These are phyloP conservation scores for Chlorella sorokiniana DNA, from an alignment of 139 green algal genomes.

Conservation along the genomic window DNA sequence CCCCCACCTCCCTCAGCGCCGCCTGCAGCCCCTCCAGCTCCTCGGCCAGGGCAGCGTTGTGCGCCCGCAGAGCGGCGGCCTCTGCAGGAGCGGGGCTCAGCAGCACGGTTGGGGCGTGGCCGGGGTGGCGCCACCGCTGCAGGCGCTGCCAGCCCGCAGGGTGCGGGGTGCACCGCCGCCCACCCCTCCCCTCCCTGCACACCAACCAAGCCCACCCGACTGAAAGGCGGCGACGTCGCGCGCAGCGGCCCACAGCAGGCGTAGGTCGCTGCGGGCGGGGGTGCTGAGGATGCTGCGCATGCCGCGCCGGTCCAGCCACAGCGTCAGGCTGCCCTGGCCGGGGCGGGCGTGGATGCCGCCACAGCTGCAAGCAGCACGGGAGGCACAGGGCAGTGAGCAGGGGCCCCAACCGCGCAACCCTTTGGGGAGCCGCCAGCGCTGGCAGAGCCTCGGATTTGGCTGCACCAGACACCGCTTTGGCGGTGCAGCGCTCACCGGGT, in stretches of 20 bases:
- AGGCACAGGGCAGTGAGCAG: too few species aligned
- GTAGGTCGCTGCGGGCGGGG: constrained; percentile 32
- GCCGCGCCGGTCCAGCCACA: constrained; percentile 45
- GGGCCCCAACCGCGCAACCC: too few species aligned
- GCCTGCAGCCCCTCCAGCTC: constrained; percentile 26
- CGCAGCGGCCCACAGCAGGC: constrained; percentile 36
- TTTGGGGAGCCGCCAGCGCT: too few species aligned
- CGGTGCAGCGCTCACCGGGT: neutral
- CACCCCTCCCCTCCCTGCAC: neutral
- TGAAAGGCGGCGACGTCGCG: neutral
- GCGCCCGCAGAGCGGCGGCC: neutral
- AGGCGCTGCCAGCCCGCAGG: neutral
- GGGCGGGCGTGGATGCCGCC: constrained; percentile 25
- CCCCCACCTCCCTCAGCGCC: constrained; percentile 6
- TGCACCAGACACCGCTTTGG: too few species aligned
- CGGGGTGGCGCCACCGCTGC: neutral
- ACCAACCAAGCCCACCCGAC: neutral
- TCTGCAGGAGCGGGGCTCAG: neutral
- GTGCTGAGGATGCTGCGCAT: constrained; percentile 28
- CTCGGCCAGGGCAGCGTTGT: constrained; percentile 27
- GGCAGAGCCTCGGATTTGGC: too few species aligned
- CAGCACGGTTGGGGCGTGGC: too few species aligned
- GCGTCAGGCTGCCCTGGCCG: constrained; percentile 33
- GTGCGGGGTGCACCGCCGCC: too few species aligned
- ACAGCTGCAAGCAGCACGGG: neutral